These are phyloP conservation scores for Termitomyces sp. DNA, from an alignment of 768 basidiomycete genomes.

Conservation along the genomic window DNA sequence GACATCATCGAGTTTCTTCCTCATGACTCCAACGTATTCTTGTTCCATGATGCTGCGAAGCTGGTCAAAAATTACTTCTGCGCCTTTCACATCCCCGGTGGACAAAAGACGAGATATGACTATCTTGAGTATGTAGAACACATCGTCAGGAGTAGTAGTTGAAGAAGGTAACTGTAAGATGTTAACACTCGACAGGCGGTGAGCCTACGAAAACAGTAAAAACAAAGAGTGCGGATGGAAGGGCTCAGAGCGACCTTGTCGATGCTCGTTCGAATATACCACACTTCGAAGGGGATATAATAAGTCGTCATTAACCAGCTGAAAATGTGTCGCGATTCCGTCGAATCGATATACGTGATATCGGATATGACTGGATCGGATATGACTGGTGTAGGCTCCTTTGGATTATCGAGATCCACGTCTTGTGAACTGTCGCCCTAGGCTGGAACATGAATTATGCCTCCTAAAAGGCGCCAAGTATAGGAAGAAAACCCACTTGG, in stretches of 20 bases:
- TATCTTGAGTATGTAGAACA: conserved; percentile 91
- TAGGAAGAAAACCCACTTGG: conserved; percentile 34
- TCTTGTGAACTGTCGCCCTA: conserved; percentile 14
- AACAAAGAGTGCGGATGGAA: background rate
- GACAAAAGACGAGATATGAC: conserved; percentile 74
- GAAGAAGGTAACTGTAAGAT: conserved; percentile 52
- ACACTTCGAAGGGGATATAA: conserved; percentile 86
- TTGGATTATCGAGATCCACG: conserved; percentile 4
- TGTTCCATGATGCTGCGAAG: conserved; percentile 74
- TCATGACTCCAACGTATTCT: conserved; percentile 78
- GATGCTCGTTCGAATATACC: conserved; percentile 83
- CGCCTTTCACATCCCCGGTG: conserved; percentile 58
- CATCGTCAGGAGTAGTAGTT: conserved; percentile 86
- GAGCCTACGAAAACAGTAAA: conserved; percentile 54
- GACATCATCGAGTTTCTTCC: conserved; percentile 83
- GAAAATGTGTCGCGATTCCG: conserved; percentile 53
- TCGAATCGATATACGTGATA: conserved; percentile 34
- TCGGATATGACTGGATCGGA: conserved; percentile 14
- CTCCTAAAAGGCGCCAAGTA: background rate
- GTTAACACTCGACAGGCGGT: conserved; percentile 76
- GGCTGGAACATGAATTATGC: background rate
- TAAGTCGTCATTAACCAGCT: conserved; percentile 63
- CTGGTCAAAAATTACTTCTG: conserved; percentile 54
- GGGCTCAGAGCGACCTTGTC: conserved; percentile 61
- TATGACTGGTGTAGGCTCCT: background rate